Percentiles rank a stretch among this genome's conserved stretches.
These are phyloP conservation scores for Kingdonia uniflora DNA, from an alignment of 164 flowering plant species.

Conservation along the genomic window DNA sequence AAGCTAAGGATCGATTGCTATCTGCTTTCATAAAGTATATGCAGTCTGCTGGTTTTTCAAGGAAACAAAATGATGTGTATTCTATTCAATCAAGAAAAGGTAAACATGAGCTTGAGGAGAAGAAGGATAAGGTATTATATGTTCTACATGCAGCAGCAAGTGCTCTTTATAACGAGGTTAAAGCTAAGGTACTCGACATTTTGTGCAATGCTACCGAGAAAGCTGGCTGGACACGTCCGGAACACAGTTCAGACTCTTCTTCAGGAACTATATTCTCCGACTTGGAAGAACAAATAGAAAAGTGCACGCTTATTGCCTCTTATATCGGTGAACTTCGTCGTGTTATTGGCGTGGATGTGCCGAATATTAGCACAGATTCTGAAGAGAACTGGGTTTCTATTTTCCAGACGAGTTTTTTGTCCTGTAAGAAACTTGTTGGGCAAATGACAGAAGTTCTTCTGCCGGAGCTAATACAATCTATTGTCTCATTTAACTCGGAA, in stretches of 20 bases:
- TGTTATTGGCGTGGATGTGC: conserved; percentile 20
- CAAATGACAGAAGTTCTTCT: conserved; percentile 64
- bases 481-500: conserved; percentile 61
- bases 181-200: conserved; percentile 32
- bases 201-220: conserved; percentile 19
- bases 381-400: conserved; percentile 52
- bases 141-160: conserved; percentile 40
- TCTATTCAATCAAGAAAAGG: conserved; percentile 17
- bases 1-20: conserved; percentile 61
- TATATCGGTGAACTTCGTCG: conserved; percentile 47
- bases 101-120: conserved; percentile 39
- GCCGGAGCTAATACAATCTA: conserved; percentile 52
- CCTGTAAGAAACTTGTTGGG: conserved; percentile 46
- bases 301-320: conserved; percentile 54
- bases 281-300: conserved; percentile 83
- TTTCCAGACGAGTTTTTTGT: conserved; percentile 40
- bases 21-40: conserved; percentile 57
- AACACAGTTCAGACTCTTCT: conserved; percentile 23
- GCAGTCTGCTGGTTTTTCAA: conserved; percentile 47
- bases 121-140: conserved; percentile 44
- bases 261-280: conserved; percentile 35
- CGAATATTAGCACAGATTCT: conserved; percentile 17
- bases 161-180: conserved; percentile 53
- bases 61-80: conserved; percentile 33
- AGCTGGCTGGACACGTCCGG: conserved; percentile 17